Base-by-base conservation (phyloP, 2,329 filamentous ascomycete genomes). In the Exophiala mesophila region DNA sequence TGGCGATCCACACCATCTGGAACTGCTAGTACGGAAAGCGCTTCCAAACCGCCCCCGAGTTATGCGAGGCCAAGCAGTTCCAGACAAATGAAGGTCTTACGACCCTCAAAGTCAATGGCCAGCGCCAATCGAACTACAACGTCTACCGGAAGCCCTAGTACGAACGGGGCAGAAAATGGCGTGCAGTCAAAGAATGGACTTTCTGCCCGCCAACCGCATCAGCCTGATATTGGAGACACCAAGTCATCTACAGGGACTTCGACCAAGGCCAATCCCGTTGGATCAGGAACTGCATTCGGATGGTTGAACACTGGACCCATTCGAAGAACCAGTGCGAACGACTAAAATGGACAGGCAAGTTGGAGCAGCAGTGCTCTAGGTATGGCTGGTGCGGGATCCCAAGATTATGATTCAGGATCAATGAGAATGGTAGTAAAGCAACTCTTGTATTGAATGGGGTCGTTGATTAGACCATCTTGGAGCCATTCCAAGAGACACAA, bases 241-340 rank as follows among this genome's bases (percentile, higher is more conserved):
- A 53, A 45, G 30, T 16, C 20, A 9, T n/a, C 33, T 18, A 19
- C 28, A 17, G 24, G 56, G 10, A 55, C 59, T 20, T 41, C 62
- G 15, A 59, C 55, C 32, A 74, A 74, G 55, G 72, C 79, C 21
- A 97, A 97, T 59, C 90, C 92, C 0, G 78, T 95, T 13, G 90
- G 90, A 6, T 86, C 86, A n/a, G 90, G 85, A 10, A 92, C 87
- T 45, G 90, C 90, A 2, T 97, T 97, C 68, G 83, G 85, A 9
- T 97, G 89, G 89, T 82, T 96, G 71, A 90, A 85, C 50, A 54
- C 63, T 15, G 54, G 55, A 9, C 57, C 62, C 36, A 54, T 56
- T 32, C 43, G 57, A 32, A 53, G 49, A 38, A 51, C 52, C 20
- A 55, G 49, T 2, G 47, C 47, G 9, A 53, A 43, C 28, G 40